A percentile compares a stretch with the other conserved stretches of the same genome.
These are phyloP conservation scores for Colletotrichum liriopes DNA, from an alignment of 2,329 filamentous ascomycete species.

Conservation along the genomic window DNA sequence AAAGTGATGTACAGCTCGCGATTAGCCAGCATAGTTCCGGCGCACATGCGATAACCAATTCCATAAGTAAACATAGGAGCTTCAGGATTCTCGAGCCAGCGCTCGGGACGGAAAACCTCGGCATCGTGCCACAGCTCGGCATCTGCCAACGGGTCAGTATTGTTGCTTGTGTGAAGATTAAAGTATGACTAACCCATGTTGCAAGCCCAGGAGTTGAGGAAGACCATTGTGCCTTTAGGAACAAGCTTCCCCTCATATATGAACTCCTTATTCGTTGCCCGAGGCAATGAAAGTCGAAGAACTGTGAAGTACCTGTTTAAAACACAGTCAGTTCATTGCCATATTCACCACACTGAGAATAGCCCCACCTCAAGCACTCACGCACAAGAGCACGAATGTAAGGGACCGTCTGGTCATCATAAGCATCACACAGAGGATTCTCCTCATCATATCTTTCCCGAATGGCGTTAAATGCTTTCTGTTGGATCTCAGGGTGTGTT, in stretches of 20 bases:
- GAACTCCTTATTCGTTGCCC: constrained; percentile 57
- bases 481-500: constrained; percentile 48
- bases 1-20: constrained; percentile 69
- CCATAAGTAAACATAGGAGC: constrained; percentile 69
- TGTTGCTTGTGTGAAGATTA: constrained; percentile 65
- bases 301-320: constrained; percentile 72
- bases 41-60: constrained; percentile 69
- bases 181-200: constrained; percentile 48
- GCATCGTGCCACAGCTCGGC: constrained; percentile 75
- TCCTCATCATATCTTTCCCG: constrained; percentile 77
- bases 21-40: constrained; percentile 67
- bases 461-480: constrained; percentile 48
- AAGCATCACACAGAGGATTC: constrained; percentile 82
- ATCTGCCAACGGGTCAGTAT: constrained; percentile 54
- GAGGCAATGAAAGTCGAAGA: constrained; percentile 76
- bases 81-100: constrained; percentile 57
- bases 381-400: constrained; percentile 86
- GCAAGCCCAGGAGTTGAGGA: constrained; percentile 52
- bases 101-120: constrained; percentile 70
- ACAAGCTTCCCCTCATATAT: constrained; percentile 46
- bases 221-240: constrained; percentile 68
- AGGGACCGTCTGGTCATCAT: constrained; percentile 81
- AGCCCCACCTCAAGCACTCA: constrained; percentile 71
- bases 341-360: not conserved
- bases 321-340: constrained; percentile 44